Percentiles rank a stretch among this genome's conserved stretches.
Conservation (phyloP, 306 rosid species). For the Citrullus amarus region DNA sequence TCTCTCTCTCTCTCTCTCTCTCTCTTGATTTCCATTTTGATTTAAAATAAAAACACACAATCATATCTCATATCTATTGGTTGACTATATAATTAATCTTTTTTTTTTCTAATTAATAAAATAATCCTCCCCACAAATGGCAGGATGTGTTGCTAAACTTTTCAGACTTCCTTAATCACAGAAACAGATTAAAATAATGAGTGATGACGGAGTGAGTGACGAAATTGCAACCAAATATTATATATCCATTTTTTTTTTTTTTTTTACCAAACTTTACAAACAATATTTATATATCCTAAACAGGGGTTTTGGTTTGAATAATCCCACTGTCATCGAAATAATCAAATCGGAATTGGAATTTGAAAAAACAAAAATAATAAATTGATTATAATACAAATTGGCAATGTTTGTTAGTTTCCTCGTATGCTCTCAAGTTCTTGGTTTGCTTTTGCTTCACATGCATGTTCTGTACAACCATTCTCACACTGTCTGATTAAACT, state of each 20-base stretch:
- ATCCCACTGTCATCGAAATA: neutral
- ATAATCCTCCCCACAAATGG: neutral
- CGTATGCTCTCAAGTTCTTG: slow-evolving; percentile 6
- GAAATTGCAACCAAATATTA: neutral
- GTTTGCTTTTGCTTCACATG: neutral
- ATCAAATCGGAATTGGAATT: neutral
- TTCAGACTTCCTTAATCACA: neutral
- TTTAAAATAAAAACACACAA: neutral
- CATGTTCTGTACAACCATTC: neutral
- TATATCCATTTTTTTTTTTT: neutral
- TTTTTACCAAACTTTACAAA: neutral
- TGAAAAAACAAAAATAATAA: no score
- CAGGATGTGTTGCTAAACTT: neutral
- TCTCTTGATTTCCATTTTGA: no score
- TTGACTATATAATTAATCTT: neutral
- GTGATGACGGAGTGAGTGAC: slow-evolving; percentile 14
- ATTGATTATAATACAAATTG: no score
- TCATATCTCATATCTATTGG: slow-evolving; percentile 7
- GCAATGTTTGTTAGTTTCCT: slow-evolving; percentile 1
- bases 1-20: no score
- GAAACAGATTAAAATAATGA: neutral
- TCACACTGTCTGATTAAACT: neutral
- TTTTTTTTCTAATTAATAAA: neutral
- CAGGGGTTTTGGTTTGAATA: neutral
- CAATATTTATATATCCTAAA: neutral